Conservation (phyloP, 2,329 filamentous ascomycete genomes). For the Mycosphaerella arachidis region DNA sequence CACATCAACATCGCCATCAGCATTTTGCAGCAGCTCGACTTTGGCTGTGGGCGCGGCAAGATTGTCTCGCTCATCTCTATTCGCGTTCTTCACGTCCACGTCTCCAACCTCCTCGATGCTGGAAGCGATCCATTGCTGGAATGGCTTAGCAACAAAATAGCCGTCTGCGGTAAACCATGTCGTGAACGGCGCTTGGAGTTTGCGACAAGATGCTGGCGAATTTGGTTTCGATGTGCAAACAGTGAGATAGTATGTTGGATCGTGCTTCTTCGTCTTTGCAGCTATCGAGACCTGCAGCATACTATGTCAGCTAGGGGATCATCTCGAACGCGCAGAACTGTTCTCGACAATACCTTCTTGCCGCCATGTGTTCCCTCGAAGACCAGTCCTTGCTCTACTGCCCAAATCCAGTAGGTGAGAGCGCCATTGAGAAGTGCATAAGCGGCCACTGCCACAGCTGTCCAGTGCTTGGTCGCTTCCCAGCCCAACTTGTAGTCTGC, state of each 20-base stretch:
- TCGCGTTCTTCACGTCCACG: slow-evolving; percentile 55
- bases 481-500: slow-evolving; percentile 92
- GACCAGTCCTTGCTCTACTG: slow-evolving; percentile 73
- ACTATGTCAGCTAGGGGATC: not conserved
- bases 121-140: slow-evolving; percentile 73
- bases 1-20: slow-evolving; percentile 10
- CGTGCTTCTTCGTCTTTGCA: slow-evolving; percentile 70
- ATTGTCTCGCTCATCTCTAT: slow-evolving; percentile 35
- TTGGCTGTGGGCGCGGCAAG: slow-evolving; percentile 21
- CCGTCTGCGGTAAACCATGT: slow-evolving; percentile 72
- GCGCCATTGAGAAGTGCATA: slow-evolving; percentile 76
- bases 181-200: slow-evolving; percentile 62
- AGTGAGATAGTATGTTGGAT: slow-evolving; percentile 72
- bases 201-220: slow-evolving; percentile 33
- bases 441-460: slow-evolving; percentile 68
- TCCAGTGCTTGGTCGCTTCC: slow-evolving; percentile 77
- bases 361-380: slow-evolving; percentile 72
- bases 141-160: slow-evolving; percentile 67
- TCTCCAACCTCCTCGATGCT: slow-evolving; percentile 61
- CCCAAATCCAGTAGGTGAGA: slow-evolving; percentile 79
- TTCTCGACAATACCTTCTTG: slow-evolving; percentile 52
- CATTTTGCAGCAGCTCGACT: slow-evolving; percentile 9
- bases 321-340: not conserved
- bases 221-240: slow-evolving; percentile 44
- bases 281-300: slow-evolving; percentile 63